Percentiles rank a stretch among this genome's conserved stretches.
phyloP scores from a whole-genome alignment of 345 rosid genomes.

The Cardamine chenopodiifolia region DNA sequence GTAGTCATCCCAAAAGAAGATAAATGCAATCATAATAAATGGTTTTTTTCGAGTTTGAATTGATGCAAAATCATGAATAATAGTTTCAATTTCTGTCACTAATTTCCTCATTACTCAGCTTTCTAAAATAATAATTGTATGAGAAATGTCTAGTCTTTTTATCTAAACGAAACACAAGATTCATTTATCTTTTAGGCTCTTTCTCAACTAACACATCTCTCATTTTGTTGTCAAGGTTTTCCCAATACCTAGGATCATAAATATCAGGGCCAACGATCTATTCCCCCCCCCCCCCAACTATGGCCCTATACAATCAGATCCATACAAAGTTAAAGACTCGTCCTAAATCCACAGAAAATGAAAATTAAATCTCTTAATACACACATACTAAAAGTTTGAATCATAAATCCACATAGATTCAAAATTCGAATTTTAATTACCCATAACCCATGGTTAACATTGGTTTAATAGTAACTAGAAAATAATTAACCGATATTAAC shows the following conservation, averaged over 20 bases:
- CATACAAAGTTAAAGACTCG: no score
- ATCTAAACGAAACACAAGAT: not conserved
- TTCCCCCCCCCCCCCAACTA: no score
- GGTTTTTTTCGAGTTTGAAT: not conserved
- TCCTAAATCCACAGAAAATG: no score
- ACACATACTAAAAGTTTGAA: no score
- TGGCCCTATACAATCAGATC: no score
- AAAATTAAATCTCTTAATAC: no score
- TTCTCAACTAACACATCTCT: not conserved
- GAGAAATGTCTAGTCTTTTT: not conserved
- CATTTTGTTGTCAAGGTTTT: not conserved
- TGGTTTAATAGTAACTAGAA: no score
- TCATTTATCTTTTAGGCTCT: not conserved
- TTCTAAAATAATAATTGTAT: not conserved
- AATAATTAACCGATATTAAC: no score
- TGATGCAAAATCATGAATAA: constrained; percentile 2
- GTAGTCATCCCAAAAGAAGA: not conserved
- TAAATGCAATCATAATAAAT: not conserved
- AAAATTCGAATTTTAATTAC: no score
- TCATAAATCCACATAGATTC: no score
- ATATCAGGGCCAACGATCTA: no score
- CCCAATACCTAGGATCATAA: not conserved
- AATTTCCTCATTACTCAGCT: not conserved
- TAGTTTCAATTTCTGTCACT: not conserved
- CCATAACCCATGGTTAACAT: no score